Evolutionary conservation across 2,329 filamentous ascomycete genomes (phyloP).

Genomic region (Nemania serpens): DNA sequence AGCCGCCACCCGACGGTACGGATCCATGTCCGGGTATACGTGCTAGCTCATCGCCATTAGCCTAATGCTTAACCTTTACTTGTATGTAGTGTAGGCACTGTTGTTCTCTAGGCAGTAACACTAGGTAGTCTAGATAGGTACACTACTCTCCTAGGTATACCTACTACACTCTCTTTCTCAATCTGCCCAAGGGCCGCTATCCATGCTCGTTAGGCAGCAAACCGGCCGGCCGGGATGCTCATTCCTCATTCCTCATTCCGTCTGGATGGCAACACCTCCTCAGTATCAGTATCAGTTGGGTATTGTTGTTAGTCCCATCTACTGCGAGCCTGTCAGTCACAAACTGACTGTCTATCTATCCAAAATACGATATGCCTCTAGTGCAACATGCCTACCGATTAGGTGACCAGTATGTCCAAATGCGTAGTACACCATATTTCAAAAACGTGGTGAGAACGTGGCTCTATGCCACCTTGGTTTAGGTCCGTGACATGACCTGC

Average conservation of each 20-base stretch:
- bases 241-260: not conserved
- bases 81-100: too few relatives aligned
- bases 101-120: too few relatives aligned
- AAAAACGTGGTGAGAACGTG: slow-evolving; percentile 27
- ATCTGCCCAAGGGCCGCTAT: not conserved
- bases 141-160: too few relatives aligned
- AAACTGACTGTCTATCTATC: not conserved
- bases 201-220: not conserved
- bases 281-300: not conserved
- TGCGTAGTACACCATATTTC: not conserved
- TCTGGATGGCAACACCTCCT: not conserved
- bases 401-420: not conserved
- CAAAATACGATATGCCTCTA: not conserved
- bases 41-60: slow-evolving; percentile 8
- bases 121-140: too few relatives aligned
- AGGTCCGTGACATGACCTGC: slow-evolving; percentile 12
- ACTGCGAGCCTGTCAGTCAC: too few relatives aligned
- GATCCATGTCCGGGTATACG: not conserved
- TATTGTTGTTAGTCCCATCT: not conserved
- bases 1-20: not conserved
- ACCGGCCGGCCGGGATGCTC: not conserved
- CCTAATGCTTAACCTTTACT: slow-evolving; percentile 11
- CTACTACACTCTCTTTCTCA: not conserved
- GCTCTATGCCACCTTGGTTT: slow-evolving; percentile 6
- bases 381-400: not conserved